phyloP scores from a whole-genome alignment of 495 filamentous ascomycete species.

The Cryomyces minteri region DNA sequence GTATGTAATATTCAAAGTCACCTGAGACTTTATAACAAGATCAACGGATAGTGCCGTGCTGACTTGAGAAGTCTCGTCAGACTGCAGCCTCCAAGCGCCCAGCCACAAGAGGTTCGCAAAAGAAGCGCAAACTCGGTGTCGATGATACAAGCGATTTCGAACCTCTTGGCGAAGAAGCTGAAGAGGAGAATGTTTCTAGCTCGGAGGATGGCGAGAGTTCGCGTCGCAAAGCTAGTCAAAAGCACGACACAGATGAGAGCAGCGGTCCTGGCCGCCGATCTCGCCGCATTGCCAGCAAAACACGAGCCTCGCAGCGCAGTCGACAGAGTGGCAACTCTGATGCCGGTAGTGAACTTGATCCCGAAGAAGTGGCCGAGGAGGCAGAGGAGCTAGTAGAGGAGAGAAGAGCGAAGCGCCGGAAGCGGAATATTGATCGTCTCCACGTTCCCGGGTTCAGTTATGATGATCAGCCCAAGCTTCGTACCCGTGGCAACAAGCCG shows the following conservation, averaged over 20 bases:
- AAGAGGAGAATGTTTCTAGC: conserved; percentile 37
- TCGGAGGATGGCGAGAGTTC: conserved; percentile 27
- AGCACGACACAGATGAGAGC: conserved; percentile 30
- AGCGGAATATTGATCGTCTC: background rate
- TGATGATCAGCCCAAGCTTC: conserved; percentile 13
- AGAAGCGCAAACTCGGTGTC: conserved; percentile 19
- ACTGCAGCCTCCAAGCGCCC: conserved; percentile 21
- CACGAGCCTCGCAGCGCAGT: conserved; percentile 28
- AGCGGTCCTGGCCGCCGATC: conserved; percentile 27
- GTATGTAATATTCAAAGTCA: background rate
- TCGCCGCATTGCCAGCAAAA: conserved; percentile 28
- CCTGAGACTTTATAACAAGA: background rate
- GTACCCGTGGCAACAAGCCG: conserved; percentile 18
- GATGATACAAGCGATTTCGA: conserved; percentile 83
- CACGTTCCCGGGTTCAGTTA: background rate
- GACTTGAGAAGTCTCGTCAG: conserved; percentile 17
- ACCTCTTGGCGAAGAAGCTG: conserved; percentile 43
- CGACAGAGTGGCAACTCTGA: conserved; percentile 31
- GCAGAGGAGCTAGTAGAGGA: conserved; percentile 69
- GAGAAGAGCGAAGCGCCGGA: conserved; percentile 30
- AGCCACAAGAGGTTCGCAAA: conserved; percentile 27
- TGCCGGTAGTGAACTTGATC: conserved; percentile 23
- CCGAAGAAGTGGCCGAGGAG: conserved; percentile 23
- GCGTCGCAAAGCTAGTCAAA: conserved; percentile 25
- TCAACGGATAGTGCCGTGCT: conserved; percentile 23